phyloP scores from a whole-genome alignment of 345 rosid species.

The Linum lewisii region DNA sequence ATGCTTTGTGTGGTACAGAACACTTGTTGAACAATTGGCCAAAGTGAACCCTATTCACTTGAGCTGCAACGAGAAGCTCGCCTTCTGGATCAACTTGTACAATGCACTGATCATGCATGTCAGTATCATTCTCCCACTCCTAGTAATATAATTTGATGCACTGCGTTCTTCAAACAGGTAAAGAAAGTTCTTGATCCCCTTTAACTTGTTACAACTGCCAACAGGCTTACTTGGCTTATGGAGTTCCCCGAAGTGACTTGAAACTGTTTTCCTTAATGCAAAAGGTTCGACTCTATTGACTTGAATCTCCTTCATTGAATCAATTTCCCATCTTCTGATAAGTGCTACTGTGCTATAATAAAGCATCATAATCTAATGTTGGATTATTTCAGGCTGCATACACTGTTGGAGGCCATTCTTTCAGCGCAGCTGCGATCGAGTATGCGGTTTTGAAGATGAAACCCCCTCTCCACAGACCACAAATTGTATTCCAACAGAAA shows the following conservation, averaged over 20 bases:
- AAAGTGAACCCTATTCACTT: slow-evolving; percentile 24
- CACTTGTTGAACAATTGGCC: slow-evolving; percentile 21
- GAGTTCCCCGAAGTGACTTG: slow-evolving; percentile 16
- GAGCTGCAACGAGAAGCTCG: slow-evolving; percentile 14
- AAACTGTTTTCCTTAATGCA: slow-evolving; percentile 16
- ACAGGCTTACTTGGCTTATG: slow-evolving; percentile 22
- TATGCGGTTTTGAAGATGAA: slow-evolving; percentile 71
- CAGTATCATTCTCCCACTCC: neutral
- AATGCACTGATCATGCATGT: slow-evolving; percentile 2
- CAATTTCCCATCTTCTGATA: neutral
- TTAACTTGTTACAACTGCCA: slow-evolving; percentile 8
- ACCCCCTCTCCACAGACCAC: slow-evolving; percentile 79
- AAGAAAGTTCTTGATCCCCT: slow-evolving; percentile 7
- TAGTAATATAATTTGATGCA: neutral
- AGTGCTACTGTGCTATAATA: neutral
- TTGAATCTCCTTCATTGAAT: neutral
- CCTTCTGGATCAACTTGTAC: neutral
- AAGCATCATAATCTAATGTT: neutral
- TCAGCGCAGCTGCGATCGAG: slow-evolving; percentile 71
- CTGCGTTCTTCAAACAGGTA: slow-evolving; percentile 1
- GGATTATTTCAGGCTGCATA: slow-evolving; percentile 63
- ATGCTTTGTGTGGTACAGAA: slow-evolving; percentile 10
- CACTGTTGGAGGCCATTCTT: slow-evolving; percentile 86
- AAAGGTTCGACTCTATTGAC: slow-evolving; percentile 12
- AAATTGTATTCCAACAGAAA: slow-evolving; percentile 38